phyloP scores from a whole-genome alignment of 163 green algal genomes.

The Scenedesmus sp. region DNA sequence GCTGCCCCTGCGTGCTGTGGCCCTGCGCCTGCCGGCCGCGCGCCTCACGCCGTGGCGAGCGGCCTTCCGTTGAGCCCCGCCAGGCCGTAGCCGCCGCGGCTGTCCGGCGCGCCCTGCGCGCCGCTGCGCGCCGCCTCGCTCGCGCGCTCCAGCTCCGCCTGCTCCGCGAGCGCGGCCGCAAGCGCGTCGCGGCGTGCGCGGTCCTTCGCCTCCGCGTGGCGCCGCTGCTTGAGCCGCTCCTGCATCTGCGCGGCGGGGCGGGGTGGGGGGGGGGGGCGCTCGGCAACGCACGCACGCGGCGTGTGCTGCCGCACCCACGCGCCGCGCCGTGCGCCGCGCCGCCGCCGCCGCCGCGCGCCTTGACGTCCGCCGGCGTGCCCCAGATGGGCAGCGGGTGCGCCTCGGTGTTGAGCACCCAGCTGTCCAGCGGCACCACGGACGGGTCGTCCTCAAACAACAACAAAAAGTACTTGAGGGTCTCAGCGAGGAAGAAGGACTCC shows the following conservation, averaged over 20 bases:
- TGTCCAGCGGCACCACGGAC: slow-evolving; percentile 75
- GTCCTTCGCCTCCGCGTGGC: no score
- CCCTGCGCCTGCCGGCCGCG: no score
- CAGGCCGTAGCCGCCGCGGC: no score
- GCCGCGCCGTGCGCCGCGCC: no score
- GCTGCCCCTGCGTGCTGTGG: no score
- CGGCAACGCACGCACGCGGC: background rate
- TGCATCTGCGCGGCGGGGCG: background rate
- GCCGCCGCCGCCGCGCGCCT: background rate
- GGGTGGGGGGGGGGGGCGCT: background rate
- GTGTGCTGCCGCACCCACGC: background rate
- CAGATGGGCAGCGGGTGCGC: slow-evolving; percentile 85
- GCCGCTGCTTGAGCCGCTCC: background rate
- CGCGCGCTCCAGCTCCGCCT: no score
- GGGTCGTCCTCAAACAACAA: slow-evolving; percentile 79
- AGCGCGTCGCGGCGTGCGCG: no score
- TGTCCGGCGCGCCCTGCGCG: no score
- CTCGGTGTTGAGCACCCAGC: slow-evolving; percentile 97
- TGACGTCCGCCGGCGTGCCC: slow-evolving; percentile 48
- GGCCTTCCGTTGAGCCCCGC: no score
- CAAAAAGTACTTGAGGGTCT: slow-evolving; percentile 98
- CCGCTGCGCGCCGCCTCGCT: no score
- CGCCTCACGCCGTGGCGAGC: no score
- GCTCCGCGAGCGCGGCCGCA: no score
- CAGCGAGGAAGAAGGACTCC: slow-evolving; percentile 94